These are phyloP conservation scores for Corchorus capsularis DNA, from an alignment of 345 rosid genomes.

Conservation along the genomic window DNA sequence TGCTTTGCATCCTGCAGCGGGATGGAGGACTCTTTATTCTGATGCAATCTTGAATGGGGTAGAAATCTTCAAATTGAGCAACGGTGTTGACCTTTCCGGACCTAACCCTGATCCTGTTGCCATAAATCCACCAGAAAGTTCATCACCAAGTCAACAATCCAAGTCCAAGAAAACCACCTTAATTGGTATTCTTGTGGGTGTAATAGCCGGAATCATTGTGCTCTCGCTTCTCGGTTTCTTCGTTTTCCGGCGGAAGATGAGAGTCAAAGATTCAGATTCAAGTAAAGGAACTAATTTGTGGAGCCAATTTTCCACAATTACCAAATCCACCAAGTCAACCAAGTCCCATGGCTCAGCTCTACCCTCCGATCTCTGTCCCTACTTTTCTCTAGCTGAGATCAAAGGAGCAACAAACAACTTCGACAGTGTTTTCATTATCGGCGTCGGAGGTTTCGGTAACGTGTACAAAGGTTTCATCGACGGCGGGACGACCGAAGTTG, in stretches of 20 bases:
- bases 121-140: not conserved
- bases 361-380: slow-evolving; percentile 34
- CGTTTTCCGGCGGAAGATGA: not conserved
- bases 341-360: slow-evolving; percentile 31
- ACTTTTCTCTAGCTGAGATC: slow-evolving; percentile 46
- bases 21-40: not conserved
- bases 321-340: slow-evolving; percentile 26
- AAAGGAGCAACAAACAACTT: slow-evolving; percentile 51
- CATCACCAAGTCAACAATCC: not conserved
- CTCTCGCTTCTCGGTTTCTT: not conserved
- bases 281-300: slow-evolving; percentile 10
- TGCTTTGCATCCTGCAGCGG: slow-evolving; percentile 19
- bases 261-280: not conserved
- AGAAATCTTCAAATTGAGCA: slow-evolving; percentile 54
- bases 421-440: slow-evolving; percentile 40
- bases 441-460: slow-evolving; percentile 54
- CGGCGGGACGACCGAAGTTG: slow-evolving; percentile 44
- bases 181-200: slow-evolving; percentile 6
- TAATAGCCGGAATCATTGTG: not conserved
- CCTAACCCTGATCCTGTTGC: slow-evolving; percentile 31
- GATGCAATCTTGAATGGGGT: slow-evolving; percentile 53
- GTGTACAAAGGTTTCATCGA: slow-evolving; percentile 50
- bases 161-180: not conserved
- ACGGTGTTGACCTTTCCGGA: not conserved
- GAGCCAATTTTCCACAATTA: not conserved